These are phyloP conservation scores for Aurantiochytrium sp. DNA, from an alignment of 108 stramenopile genomes.

Conservation along the genomic window DNA sequence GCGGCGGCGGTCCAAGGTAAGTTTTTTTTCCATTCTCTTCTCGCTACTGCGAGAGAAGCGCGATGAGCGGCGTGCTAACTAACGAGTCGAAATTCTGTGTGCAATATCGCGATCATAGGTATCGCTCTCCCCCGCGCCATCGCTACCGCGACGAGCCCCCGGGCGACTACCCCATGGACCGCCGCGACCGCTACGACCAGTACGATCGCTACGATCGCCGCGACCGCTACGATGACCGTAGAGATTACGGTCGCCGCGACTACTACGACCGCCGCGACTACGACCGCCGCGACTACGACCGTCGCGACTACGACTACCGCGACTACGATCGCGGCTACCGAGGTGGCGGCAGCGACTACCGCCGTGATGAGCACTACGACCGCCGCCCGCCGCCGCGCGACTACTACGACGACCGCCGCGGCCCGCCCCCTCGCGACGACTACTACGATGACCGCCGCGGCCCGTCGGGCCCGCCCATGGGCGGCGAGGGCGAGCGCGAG, in stretches of 20 bases:
- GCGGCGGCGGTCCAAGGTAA: not conserved
- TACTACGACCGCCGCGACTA: not conserved
- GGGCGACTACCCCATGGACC: not conserved
- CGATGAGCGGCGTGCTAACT: too few species aligned
- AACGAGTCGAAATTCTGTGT: too few species aligned
- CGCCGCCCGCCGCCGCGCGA: not conserved
- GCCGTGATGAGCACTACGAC: not conserved
- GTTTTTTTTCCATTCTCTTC: not conserved
- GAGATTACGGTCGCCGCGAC: not conserved
- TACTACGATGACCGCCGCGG: not conserved
- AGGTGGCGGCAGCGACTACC: not conserved
- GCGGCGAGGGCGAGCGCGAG: not conserved
- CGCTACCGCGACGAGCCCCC: not conserved
- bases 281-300: not conserved
- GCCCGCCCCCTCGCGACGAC: not conserved
- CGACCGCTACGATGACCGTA: not conserved
- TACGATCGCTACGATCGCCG: not conserved
- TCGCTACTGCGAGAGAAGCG: too few species aligned
- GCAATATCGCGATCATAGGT: not conserved
- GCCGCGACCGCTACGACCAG: not conserved
- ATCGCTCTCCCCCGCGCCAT: not conserved
- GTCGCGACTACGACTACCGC: not conserved
- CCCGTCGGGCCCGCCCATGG: not conserved
- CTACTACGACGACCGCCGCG: not conserved
- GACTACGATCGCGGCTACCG: not conserved